Percentiles rank a stretch among this genome's conserved stretches.
phyloP scores from a whole-genome alignment of 352 stramenopile genomes.

The Phytophthora multivora region DNA sequence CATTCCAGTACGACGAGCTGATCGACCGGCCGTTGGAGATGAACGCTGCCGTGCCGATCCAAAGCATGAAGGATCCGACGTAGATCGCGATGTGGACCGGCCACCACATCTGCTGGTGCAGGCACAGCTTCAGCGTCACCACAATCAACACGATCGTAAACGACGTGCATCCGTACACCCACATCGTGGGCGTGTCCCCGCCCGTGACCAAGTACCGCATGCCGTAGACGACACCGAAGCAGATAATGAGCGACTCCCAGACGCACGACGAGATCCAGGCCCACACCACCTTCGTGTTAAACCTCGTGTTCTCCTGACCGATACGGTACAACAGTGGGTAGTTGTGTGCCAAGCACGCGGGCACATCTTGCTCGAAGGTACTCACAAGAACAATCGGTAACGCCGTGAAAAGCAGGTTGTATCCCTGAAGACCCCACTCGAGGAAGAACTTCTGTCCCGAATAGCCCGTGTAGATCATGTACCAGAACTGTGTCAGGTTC shows the following conservation, averaged over 20 bases:
- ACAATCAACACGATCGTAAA: conserved; percentile 95
- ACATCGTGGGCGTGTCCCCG: conserved; percentile 92
- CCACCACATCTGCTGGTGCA: conserved; percentile 89
- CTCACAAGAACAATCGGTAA: conserved; percentile 85
- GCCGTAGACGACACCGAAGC: conserved; percentile 82
- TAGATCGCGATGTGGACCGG: conserved; percentile 75
- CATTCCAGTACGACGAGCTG: conserved; percentile 85
- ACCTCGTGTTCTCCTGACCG: conserved; percentile 82
- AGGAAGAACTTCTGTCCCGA: conserved; percentile 89
- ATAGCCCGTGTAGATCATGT: conserved; percentile 92
- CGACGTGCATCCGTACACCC: conserved; percentile 92
- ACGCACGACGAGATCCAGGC: conserved; percentile 82
- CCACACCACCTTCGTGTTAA: conserved; percentile 88
- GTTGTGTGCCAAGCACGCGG: conserved; percentile 62
- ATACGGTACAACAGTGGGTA: conserved; percentile 86
- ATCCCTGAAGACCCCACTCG: conserved; percentile 86
- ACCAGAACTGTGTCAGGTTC: conserved; percentile 95
- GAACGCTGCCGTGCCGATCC: conserved; percentile 72
- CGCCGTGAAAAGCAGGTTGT: conserved; percentile 90
- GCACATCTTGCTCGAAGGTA: conserved; percentile 88
- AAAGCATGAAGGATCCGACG: conserved; percentile 66
- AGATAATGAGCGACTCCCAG: conserved; percentile 87
- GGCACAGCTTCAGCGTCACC: conserved; percentile 94
- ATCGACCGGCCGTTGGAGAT: conserved; percentile 77
- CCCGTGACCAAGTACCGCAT: conserved; percentile 79